Evolutionary conservation across 495 filamentous ascomycete genomes (phyloP), one percentile per base, ranked within the genome.

Genomic region (Penicillium odoratum): DNA sequence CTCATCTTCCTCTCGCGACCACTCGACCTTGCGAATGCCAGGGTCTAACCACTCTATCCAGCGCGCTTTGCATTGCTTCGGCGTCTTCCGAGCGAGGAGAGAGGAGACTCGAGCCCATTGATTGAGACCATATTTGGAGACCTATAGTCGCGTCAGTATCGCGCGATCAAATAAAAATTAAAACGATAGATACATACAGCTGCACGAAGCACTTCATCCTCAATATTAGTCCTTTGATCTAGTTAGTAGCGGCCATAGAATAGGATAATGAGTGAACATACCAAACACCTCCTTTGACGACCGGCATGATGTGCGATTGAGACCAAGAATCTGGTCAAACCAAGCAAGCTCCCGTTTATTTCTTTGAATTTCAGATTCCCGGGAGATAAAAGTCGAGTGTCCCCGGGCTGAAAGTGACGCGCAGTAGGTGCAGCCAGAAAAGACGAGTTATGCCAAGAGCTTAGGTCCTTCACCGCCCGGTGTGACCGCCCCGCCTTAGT

Each of bases 71-170:
- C 94, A 98, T 77, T 98, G 95, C 75, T 98, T 98, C 29, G 94
- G 90, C 9, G 94, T 97, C 74, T 98, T 98, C 61, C 95, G 89
- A 68, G 94, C 93, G 68, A 98, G 86, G 40, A 98, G 86, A 26
- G 95, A 98, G 46, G 94, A 97, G 42, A 97, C 93, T 69, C 94
- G 94, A 68, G 95, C 93, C 94, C 94, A 98, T 77, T 98, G 94
- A 72, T 98, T 97, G 36, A 98, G 83, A 52, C 93, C 93, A 78
- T 97, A 97, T 75, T 97, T 97, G 60, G 91, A 95, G 64, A 97
- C 92, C 76, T 78, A 51, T 63, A 49, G 69, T 61, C 51, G 45
- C 60, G 61, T 74, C 40, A 68, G 61, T 48, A 59, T 45, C 43
- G 48, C 29, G 10, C 33, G 34, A 52, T 49, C 15, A 31, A 40